Base-by-base conservation (phyloP, 768 basidiomycete genomes). In the Tricholoma sp. region DNA sequence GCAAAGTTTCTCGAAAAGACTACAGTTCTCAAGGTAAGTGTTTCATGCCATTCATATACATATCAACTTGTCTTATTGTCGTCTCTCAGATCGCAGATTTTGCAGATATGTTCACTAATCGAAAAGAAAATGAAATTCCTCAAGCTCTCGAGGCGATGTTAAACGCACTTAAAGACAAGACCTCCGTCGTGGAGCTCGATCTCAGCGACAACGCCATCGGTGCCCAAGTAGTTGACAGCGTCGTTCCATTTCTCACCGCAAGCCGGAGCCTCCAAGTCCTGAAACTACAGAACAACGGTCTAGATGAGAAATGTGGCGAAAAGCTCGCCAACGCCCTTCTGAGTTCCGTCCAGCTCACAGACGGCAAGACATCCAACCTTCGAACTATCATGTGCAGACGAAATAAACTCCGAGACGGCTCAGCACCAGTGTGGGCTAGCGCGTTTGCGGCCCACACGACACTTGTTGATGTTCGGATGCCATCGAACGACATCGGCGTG, bases 401-500 rank as follows among this genome's bases (percentile, higher is more conserved):
- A 57, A 99, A 98, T 73, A 83, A 97, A n/a, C 78, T 98, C 35
- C 94, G 98, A 76, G 85, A 94, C 63, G 94, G 92, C 46, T 89
- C 88, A 2, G 91, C 96, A 7, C 59, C 74, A 0, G 80, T 80
- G 5, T 98, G 92, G 89, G 93, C 91, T 1, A 82, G 85, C 37
- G 95, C 96, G 4, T 96, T 96, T 67, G 84, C 84, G 1, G 89
- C 83, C 35, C 94, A 97, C 66, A 85, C 83, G 6, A 84, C 84
- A 5, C 81, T 99, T 31, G 77, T 77, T 53, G 92, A 97, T 62
- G 88, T 98, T 29, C 82, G 90, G 57, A 88, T 98, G 86, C 90
- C 91, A n/a, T 95, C 98, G 77, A 98, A 99, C 66, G 97, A 96
- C 4, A 98, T 99, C 64, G 81, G 94, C 61, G 91, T 91, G 86